Base-by-base conservation (phyloP, 1,284 basidiomycete species). In the Cryptococcus neoformans region DNA sequence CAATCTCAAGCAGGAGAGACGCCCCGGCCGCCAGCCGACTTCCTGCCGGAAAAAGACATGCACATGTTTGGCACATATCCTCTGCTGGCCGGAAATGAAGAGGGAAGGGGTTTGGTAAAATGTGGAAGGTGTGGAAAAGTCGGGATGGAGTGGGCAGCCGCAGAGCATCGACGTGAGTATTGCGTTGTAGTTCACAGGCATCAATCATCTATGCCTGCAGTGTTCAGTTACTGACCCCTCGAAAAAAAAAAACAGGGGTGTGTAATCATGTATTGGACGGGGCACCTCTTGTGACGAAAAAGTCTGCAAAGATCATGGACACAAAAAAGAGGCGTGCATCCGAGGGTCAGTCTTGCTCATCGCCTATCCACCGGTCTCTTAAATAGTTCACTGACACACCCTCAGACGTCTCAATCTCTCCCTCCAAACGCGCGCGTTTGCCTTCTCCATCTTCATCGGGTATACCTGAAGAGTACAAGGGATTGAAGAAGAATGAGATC, bases 41-140 rank as follows among this genome's bases (percentile, higher is more conserved):
- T 89, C 84, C 84, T 92, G 12, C 84, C 87, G 35, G 21, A 88
- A 7, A 83, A 83, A 59, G 89, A 92, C 70, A 92, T 92, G 90
- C 88, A 87, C 80, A 82, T 89, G 59, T 93, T 88, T 74, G 90
- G 90, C 39, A 81, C 85, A 3, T 81, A 85, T 57, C 89, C 90
- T 12, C 81, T 51, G 81, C 66, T 42, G 41, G 60, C 50, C 4
- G 54, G 46, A 2, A 54, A 54, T 12, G 73, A 76, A 80, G 82
- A 21, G 80, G 88, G 76, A 54, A 83, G 88, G 47, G 89, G 87
- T 21, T 75, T 92, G 17, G 83, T 89, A 49, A 84, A 83, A 58
- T 95, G 91, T 76, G 83, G 79, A 50, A 85, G 90, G 35, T 95
- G 91, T 72, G 80, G 79, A 44, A 91, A 90, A 71, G 85, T 87